These are phyloP conservation scores for sweet orange (Citrus sinensis) DNA, from an alignment of 345 rosid genomes.

Conservation along the genomic window DNA sequence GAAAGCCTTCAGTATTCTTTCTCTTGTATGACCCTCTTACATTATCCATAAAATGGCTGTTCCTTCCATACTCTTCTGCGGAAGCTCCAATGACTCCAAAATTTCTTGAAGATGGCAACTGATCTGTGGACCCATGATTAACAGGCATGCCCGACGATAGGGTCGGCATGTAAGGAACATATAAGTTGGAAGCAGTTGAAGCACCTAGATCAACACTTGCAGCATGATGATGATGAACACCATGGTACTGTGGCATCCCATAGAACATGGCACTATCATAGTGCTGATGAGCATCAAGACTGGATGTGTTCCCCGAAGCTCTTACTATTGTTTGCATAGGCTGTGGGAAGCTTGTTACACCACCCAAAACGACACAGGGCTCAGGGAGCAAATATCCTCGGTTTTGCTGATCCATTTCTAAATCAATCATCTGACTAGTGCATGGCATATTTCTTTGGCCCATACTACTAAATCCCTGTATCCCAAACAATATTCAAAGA, in stretches of 20 bases:
- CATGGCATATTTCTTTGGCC: conserved; percentile 49
- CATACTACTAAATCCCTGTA: conserved; percentile 42
- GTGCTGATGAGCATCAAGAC: conserved; percentile 39
- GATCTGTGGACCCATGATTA: conserved; percentile 46
- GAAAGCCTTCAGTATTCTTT: conserved; percentile 55
- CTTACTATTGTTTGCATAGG: conserved; percentile 37
- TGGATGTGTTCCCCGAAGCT: conserved; percentile 35
- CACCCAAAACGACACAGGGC: conserved; percentile 48
- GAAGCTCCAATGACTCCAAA: conserved; percentile 45
- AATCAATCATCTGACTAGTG: conserved; percentile 41
- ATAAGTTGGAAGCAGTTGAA: conserved; percentile 44
- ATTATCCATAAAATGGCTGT: conserved; percentile 44
- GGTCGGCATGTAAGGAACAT: conserved; percentile 36
- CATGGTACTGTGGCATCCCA: conserved; percentile 45
- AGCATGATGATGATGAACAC: conserved; percentile 45
- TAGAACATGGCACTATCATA: conserved; percentile 45
- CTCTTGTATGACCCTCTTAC: conserved; percentile 59
- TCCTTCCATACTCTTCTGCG: conserved; percentile 52
- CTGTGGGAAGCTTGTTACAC: conserved; percentile 41
- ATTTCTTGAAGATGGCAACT: conserved; percentile 41
- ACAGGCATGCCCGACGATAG: conserved; percentile 34
- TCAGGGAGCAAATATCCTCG: conserved; percentile 42
- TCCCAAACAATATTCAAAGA: conserved; percentile 11
- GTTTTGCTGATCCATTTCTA: conserved; percentile 50
- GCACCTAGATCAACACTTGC: conserved; percentile 48